These are phyloP conservation scores for Colletotrichum sp. DNA, from an alignment of 2,329 filamentous ascomycete species.

Conservation along the genomic window DNA sequence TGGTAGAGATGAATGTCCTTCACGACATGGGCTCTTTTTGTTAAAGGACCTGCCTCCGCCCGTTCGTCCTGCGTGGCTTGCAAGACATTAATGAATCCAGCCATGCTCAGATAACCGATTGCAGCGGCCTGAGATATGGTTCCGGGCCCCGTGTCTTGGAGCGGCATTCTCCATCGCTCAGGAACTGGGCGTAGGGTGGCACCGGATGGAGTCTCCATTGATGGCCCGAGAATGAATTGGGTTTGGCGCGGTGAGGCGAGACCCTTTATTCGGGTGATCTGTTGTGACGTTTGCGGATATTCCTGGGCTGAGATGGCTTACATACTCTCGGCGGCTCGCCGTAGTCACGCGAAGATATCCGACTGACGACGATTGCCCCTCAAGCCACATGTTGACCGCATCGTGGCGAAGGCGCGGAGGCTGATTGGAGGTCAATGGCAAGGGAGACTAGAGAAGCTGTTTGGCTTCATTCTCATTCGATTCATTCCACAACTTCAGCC, in stretches of 20 bases:
- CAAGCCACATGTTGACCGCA: background rate
- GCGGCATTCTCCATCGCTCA: background rate
- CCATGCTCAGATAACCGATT: background rate
- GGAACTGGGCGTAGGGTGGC: background rate
- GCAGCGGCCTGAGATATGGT: background rate
- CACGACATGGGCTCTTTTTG: background rate
- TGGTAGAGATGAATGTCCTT: background rate
- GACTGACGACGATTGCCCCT: background rate
- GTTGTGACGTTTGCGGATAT: background rate
- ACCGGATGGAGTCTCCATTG: background rate
- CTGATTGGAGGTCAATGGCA: background rate
- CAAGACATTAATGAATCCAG: background rate
- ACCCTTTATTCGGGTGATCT: background rate
- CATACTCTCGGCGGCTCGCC: background rate
- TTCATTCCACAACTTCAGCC: background rate
- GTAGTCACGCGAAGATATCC: background rate
- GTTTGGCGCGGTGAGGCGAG: background rate
- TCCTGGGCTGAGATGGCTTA: background rate
- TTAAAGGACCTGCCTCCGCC: background rate
- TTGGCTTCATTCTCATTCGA: background rate
- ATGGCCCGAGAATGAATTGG: background rate
- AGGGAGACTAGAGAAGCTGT: accelerated
- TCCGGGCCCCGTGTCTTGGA: background rate
- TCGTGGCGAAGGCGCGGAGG: background rate
- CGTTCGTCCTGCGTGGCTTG: background rate